Evolutionary conservation across 768 basidiomycete genomes (phyloP).

Genomic region (Phaeotremella skinneri): DNA sequence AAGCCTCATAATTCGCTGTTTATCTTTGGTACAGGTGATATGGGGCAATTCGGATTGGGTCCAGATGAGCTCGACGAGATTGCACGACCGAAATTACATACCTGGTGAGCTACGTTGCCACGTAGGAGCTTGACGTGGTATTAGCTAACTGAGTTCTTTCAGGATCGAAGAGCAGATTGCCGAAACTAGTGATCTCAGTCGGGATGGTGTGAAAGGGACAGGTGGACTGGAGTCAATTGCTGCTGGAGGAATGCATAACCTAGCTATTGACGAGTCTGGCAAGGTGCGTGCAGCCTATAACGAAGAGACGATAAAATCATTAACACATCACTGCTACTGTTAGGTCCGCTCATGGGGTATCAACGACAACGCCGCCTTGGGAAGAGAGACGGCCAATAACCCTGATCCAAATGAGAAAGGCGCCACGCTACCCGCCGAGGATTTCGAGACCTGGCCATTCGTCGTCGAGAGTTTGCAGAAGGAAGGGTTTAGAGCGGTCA

Average conservation of each 20-base stretch:
- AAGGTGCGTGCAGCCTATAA: conserved; percentile 61
- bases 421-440: conserved; percentile 48
- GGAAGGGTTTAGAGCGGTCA: conserved; percentile 78
- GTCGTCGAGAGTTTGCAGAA: conserved; percentile 61
- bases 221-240: conserved; percentile 74
- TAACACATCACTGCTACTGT: background rate
- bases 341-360: conserved; percentile 52
- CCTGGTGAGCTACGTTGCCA: conserved; percentile 56
- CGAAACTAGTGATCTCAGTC: conserved; percentile 67
- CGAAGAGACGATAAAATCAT: background rate
- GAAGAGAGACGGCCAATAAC: conserved; percentile 67
- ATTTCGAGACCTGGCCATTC: conserved; percentile 54
- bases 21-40: conserved; percentile 85
- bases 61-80: conserved; percentile 64
- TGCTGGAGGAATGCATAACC: conserved; percentile 82
- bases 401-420: conserved; percentile 48
- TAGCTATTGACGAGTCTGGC: conserved; percentile 85
- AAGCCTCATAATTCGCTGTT: conserved; percentile 72
- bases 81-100: conserved; percentile 69
- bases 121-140: too few relatives aligned
- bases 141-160: conserved; percentile 13
- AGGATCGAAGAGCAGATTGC: conserved; percentile 66
- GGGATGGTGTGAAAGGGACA: conserved; percentile 42
- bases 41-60: conserved; percentile 93
- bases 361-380: conserved; percentile 86